Base-by-base conservation (phyloP, 2,329 filamentous ascomycete species). In the Helotiales sp. region DNA sequence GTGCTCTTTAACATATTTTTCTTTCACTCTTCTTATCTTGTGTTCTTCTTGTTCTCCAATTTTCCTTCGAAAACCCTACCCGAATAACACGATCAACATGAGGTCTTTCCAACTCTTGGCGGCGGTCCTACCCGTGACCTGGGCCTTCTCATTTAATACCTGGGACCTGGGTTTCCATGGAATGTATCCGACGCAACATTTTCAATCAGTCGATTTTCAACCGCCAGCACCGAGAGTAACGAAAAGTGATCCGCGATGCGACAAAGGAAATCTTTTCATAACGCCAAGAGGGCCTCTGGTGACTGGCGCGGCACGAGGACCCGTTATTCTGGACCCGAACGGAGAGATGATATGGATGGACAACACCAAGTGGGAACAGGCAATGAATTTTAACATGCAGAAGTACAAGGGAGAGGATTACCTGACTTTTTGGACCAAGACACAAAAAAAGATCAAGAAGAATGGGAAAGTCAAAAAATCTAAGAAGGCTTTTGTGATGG, bases 101-200 rank as follows among this genome's bases (percentile, higher is more conserved):
- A 57, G 32, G 24, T 63, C 34, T 13, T 28, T 52, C 10, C 61
- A 30, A 52, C 52, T 65, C 22, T 57, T 63, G 30, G 49, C 61
- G 30, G 61, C 49, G 2, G 20, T 6, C n/a, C 17, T 65, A 17
- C 54, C 63, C 55, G 55, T 52, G 57, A 57, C 63, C 8, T 58
- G 20, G 37, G 61, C 67, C 45, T 68, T 69, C 20, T 69, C 66
- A 30, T 69, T 70, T 32, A 70, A 67, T 37, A 26, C 64, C 64
- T 70, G 63, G 30, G 69, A 70, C 63, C 55, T 70, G 13, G 66
- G 66, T 40, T 65, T 69, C 40, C 59, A 65, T 49, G 69, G 69
- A 24, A 32, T 65, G 5, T 69, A 69, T 61, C 69, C 69, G 22
- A 64, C 59, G 28, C 69, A 69, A 40, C 66, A 65, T 58, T 70